These are phyloP conservation scores for Umbelopsis sp. DNA, from an alignment of 192 early-diverging fungal genomes.

Conservation along the genomic window DNA sequence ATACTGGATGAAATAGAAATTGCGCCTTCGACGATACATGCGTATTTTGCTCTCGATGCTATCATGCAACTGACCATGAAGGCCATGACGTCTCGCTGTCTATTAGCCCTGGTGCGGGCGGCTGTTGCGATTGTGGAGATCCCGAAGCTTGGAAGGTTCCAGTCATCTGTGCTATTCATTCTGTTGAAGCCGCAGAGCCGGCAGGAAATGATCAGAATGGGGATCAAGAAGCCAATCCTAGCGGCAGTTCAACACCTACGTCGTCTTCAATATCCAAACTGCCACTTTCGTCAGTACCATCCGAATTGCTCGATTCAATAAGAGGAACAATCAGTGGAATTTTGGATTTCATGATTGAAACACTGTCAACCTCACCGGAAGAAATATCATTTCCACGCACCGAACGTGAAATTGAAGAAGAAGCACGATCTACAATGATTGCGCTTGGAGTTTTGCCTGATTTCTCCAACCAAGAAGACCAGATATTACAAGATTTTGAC, in stretches of 20 bases:
- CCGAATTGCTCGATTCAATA: slow-evolving; percentile 64
- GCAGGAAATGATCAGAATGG: not conserved
- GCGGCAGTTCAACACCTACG: not conserved
- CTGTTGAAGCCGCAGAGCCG: slow-evolving; percentile 15
- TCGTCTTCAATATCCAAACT: slow-evolving; percentile 15
- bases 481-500: not conserved
- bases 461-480: slow-evolving; percentile 2
- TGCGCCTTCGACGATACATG: slow-evolving; percentile 97
- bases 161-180: slow-evolving; percentile 87
- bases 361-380: slow-evolving; percentile 64
- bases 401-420: not conserved
- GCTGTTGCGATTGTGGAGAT: slow-evolving; percentile 99
- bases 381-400: slow-evolving; percentile 19
- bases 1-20: slow-evolving; percentile 55
- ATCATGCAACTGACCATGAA: slow-evolving; percentile 88
- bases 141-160: slow-evolving; percentile 92
- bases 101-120: slow-evolving; percentile 79
- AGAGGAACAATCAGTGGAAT: slow-evolving; percentile 81
- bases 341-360: slow-evolving; percentile 90
- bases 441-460: slow-evolving; percentile 1
- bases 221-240: not conserved
- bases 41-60: slow-evolving; percentile 93
- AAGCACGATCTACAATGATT: slow-evolving; percentile 1
- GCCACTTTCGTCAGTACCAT: slow-evolving; percentile 46
- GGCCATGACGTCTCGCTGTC: slow-evolving; percentile 92